Evolutionary conservation across 345 rosid genomes (phyloP).

Genomic region (Hevea brasiliensis): DNA sequence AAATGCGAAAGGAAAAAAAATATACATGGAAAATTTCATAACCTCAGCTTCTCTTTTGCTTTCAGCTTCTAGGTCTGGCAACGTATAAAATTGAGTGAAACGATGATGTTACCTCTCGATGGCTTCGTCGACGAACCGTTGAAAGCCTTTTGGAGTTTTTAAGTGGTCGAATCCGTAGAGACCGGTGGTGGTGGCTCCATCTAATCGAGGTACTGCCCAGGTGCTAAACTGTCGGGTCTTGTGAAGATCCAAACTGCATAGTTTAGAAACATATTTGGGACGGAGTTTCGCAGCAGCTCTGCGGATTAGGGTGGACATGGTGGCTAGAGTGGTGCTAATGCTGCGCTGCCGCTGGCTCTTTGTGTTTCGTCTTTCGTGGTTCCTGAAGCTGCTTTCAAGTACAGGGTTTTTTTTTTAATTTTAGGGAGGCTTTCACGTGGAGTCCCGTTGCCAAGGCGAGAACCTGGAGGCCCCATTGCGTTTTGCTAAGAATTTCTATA

Average conservation of each 20-base stretch:
- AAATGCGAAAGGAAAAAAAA: neutral
- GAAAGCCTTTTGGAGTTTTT: conserved; percentile 77
- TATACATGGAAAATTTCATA: neutral
- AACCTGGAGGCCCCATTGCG: no score
- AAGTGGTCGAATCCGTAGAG: conserved; percentile 81
- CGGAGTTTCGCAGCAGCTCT: conserved; percentile 26
- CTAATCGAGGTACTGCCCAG: conserved; percentile 25
- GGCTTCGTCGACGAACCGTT: conserved; percentile 83
- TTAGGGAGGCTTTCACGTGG: no score
- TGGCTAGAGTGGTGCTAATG: neutral
- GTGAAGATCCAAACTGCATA: conserved; percentile 20
- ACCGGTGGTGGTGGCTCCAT: conserved; percentile 59
- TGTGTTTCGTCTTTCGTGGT: neutral
- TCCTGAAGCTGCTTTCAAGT: neutral
- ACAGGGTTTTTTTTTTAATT: no score
- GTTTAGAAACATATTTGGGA: conserved; percentile 3
- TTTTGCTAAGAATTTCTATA: no score
- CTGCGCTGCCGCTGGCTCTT: neutral
- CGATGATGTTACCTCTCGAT: conserved; percentile 55
- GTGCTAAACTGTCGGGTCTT: conserved; percentile 36
- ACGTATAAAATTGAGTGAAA: neutral
- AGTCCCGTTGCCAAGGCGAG: no score
- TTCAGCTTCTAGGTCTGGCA: neutral
- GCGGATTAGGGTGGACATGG: conserved; percentile 42
- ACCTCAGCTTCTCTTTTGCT: neutral